Evolutionary conservation across 2,329 filamentous ascomycete genomes (phyloP).

Genomic region (Incumbomyces delicatus): DNA sequence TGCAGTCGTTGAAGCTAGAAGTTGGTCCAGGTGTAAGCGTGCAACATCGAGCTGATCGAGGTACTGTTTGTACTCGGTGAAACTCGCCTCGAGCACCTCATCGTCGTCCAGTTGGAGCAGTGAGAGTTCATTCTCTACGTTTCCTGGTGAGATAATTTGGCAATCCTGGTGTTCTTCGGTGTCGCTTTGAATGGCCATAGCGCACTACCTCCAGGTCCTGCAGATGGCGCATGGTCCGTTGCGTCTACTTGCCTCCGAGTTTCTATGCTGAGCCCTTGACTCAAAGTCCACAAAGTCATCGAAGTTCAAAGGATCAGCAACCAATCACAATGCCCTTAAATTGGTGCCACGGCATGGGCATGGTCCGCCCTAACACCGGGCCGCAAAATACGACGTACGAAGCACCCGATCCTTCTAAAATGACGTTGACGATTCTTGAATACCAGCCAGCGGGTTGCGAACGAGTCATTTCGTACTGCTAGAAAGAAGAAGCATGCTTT

Average conservation of each 20-base stretch:
- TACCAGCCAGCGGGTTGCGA: no score
- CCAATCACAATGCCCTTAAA: no score
- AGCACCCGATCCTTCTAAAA: no score
- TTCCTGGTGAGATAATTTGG: conserved; percentile 24
- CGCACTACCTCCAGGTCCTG: not conserved
- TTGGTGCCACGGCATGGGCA: no score
- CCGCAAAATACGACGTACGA: no score
- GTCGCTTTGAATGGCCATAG: not conserved
- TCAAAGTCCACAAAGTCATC: no score
- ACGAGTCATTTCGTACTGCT: no score
- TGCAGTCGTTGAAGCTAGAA: conserved; percentile 66
- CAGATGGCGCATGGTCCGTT: not conserved
- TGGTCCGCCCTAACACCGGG: no score
- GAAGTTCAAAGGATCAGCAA: not conserved
- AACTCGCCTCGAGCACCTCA: conserved; percentile 67
- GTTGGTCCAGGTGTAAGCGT: conserved; percentile 67
- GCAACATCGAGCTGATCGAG: conserved; percentile 72
- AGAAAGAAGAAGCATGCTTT: no score
- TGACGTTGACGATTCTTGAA: no score
- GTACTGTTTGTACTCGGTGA: conserved; percentile 76
- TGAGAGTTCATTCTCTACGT: conserved; percentile 49
- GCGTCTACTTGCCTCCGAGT: not conserved
- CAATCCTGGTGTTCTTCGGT: conserved; percentile 14
- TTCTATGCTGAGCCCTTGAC: not conserved
- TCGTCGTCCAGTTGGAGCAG: conserved; percentile 52